Percentiles rank a stretch among this genome's conserved stretches.
Conservation (phyloP, 2,329 filamentous ascomycete genomes). For the Penicillium occitanis region DNA sequence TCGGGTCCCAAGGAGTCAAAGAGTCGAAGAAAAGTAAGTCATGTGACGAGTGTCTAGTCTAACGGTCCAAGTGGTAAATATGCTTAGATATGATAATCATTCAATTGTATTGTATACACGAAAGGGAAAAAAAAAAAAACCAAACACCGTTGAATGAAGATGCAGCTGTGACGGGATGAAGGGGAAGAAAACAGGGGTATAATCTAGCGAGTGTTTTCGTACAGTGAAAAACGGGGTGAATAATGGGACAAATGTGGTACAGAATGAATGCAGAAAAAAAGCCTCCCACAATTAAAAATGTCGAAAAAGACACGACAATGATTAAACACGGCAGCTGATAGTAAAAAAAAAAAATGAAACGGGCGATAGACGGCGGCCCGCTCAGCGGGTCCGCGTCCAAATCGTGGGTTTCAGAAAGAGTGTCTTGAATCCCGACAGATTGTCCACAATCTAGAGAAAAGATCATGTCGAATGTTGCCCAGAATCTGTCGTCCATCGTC, state of each 20-base stretch:
- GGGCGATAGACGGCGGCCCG: slow-evolving; percentile 12
- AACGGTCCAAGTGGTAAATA: background rate
- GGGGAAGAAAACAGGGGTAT: slow-evolving; percentile 11
- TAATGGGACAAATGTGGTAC: background rate
- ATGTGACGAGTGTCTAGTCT: background rate
- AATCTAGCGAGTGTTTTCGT: slow-evolving; percentile 17
- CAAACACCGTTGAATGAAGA: slow-evolving; percentile 6
- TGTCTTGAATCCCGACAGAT: slow-evolving; percentile 5
- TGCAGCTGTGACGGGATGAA: background rate
- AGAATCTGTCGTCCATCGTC: background rate
- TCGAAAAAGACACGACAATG: background rate
- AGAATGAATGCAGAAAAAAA: background rate
- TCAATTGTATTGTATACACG: slow-evolving; percentile 9
- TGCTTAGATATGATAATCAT: background rate
- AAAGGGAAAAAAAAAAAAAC: background rate
- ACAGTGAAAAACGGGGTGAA: background rate
- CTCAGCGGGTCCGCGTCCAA: slow-evolving; percentile 16
- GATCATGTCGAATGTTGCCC: background rate
- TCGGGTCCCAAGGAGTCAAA: background rate
- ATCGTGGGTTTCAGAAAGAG: slow-evolving; percentile 17
- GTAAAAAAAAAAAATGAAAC: background rate
- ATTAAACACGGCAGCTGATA: background rate
- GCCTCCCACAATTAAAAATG: background rate
- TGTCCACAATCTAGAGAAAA: background rate
- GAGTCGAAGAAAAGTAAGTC: background rate